phyloP scores from a whole-genome alignment of 331 rosid species.

The Rosa hybrid region DNA sequence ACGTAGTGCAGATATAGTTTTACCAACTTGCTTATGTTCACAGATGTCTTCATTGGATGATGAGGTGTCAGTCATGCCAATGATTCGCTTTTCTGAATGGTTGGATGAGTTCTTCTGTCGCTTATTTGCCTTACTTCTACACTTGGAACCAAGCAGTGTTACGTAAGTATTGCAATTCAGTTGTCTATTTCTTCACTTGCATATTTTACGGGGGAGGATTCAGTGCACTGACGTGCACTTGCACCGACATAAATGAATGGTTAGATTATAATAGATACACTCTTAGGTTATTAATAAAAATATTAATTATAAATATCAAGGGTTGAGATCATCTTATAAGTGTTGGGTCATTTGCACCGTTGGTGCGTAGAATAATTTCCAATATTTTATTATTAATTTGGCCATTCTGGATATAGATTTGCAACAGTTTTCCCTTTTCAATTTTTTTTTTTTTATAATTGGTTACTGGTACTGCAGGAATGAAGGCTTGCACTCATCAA shows the following conservation, averaged over 20 bases:
- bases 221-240: too few relatives aligned
- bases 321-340: too few relatives aligned
- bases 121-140: constrained; percentile 81
- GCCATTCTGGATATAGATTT: not conserved
- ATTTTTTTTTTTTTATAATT: constrained; percentile 18
- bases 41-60: constrained; percentile 92
- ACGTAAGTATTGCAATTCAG: constrained; percentile 55
- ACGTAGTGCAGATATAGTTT: constrained; percentile 7
- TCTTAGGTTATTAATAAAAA: too few relatives aligned
- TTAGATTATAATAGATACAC: too few relatives aligned
- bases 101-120: constrained; percentile 98
- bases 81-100: constrained; percentile 95
- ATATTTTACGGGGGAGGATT: not conserved
- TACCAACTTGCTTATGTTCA: constrained; percentile 35
- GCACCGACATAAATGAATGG: too few relatives aligned
- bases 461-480: constrained; percentile 61
- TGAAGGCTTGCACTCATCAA: constrained; percentile 86
- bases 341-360: too few relatives aligned
- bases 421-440: not conserved
- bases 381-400: not conserved
- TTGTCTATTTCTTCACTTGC: constrained; percentile 16
- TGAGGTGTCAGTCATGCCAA: constrained; percentile 75
- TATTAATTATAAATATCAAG: too few relatives aligned
- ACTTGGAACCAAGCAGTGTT: constrained; percentile 95
- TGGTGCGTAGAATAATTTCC: too few relatives aligned